phyloP scores from a whole-genome alignment of 352 stramenopile species.

The Elongisporangium anandrum region DNA sequence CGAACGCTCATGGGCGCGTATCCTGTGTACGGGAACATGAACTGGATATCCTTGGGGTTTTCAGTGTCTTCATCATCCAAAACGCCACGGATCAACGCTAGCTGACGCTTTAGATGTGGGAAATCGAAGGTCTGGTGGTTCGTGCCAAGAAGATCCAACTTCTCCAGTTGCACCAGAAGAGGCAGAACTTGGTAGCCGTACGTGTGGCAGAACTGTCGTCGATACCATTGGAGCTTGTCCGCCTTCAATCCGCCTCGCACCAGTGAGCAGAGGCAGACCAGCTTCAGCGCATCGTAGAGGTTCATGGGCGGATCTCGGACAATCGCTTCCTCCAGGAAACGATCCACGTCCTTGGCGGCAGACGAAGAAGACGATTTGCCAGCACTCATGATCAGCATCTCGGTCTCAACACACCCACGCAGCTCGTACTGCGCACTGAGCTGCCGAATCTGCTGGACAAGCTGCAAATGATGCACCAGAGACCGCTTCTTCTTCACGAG shows the following conservation, averaged over 20 bases:
- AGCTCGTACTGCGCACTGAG: conserved; percentile 53
- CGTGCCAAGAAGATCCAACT: conserved; percentile 57
- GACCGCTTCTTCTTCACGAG: conserved; percentile 72
- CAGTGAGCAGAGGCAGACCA: conserved; percentile 74
- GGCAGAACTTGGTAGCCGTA: conserved; percentile 72
- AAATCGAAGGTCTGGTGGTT: conserved; percentile 62
- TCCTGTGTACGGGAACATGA: conserved; percentile 84
- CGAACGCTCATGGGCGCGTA: conserved; percentile 84
- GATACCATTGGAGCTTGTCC: conserved; percentile 56
- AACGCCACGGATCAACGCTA: conserved; percentile 30
- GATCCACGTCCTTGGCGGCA: conserved; percentile 52
- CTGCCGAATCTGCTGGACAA: conserved; percentile 58
- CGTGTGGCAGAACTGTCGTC: conserved; percentile 76
- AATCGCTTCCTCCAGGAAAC: conserved; percentile 66
- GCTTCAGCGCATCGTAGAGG: conserved; percentile 67
- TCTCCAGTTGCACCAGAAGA: conserved; percentile 66
- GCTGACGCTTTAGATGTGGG: conserved; percentile 34
- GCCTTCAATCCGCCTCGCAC: conserved; percentile 59
- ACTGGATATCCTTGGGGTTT: conserved; percentile 62
- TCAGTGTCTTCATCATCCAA: conserved; percentile 52
- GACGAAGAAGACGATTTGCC: conserved; percentile 33
- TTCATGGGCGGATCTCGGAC: conserved; percentile 63
- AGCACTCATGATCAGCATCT: conserved; percentile 77
- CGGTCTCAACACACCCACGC: conserved; percentile 64
- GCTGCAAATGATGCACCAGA: conserved; percentile 57